Evolutionary conservation across 495 filamentous ascomycete species (phyloP), one percentile per base, ranked within the genome.

Genomic region (Astrothelium macrocarpum): DNA sequence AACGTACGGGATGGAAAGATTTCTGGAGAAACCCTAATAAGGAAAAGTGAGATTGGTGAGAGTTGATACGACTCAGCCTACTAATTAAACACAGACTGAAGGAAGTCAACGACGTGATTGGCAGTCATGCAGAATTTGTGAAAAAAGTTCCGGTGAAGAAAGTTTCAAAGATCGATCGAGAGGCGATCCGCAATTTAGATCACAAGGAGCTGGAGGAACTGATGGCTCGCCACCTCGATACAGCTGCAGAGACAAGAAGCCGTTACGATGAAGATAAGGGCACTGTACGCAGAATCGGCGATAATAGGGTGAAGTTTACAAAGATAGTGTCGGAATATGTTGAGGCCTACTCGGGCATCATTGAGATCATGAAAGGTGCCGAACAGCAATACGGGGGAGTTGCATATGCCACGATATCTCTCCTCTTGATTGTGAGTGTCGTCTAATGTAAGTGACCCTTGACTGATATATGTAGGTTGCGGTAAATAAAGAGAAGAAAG

Each of bases 401-500:
- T 25, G 49, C 49, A 26, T 56, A 56, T 16, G 49, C 49, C 20
- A 56, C 49, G 20, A 56, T 56, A 10, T 56, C 49, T 9, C 49
- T 56, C 10, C 25, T 56, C 16, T 25, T 56, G 4, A 56, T 56
- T 26, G 49, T 56, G 20, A 56, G 25, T 56, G 5, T 20, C 5
- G 25, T 16, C 7, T 7, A 7, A 26, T 56, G 25, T 9, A 2
- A 2, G 5, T 29, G 20, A 56, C 5, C 25, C 25, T 4, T 20
- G 49, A 29, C 49, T 56, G 29, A 56, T 56, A 25, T 20, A 4
- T 26, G 20, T 56, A 56, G 49, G 25, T 56, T 56, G 49, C 49
- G n/a, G 49, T 56, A n/a, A 56, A 56, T 20, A 56, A 56, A 20
- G 49, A 56, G 9, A 56, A 25, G 25, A 56, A 56, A 56, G 49